These are phyloP conservation scores for Adiantum capillusveneris DNA, from an alignment of 75 land plant genomes.

Conservation along the genomic window DNA sequence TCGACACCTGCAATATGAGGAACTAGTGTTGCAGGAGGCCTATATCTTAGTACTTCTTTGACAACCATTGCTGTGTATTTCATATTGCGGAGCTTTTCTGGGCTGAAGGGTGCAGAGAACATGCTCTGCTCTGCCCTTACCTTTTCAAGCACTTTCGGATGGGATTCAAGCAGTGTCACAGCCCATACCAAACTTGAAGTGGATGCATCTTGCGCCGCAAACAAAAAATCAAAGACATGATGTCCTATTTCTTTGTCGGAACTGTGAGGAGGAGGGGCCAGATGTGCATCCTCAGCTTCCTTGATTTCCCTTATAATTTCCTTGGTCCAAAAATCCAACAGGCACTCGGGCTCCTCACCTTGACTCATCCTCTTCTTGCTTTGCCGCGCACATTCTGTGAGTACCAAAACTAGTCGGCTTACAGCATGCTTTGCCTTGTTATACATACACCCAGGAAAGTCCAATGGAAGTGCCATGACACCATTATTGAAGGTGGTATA, in stretches of 20 bases:
- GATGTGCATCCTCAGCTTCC: conserved; percentile 17
- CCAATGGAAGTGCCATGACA: conserved; percentile 65
- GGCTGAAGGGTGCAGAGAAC: conserved; percentile 27
- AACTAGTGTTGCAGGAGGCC: conserved; percentile 86
- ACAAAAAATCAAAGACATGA: conserved; percentile 83
- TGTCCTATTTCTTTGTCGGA: conserved; percentile 44
- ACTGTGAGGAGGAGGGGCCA: conserved; percentile 25
- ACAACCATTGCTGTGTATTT: conserved; percentile 85
- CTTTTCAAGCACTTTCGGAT: conserved; percentile 59
- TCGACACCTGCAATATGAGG: conserved; percentile 71
- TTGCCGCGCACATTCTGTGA: conserved; percentile 45
- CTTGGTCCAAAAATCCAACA: conserved; percentile 88
- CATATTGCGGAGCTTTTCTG: conserved; percentile 57
- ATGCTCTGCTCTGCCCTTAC: conserved; percentile 54
- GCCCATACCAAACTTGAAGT: conserved; percentile 91
- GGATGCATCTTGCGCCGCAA: conserved; percentile 97
- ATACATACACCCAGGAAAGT: conserved; percentile 85
- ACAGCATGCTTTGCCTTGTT: conserved; percentile 64
- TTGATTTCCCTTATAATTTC: conserved; percentile 41
- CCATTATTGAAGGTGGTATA: conserved; percentile 84
- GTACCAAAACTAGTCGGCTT: conserved; percentile 44
- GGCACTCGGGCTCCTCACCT: conserved; percentile 51
- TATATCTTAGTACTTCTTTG: conserved; percentile 64
- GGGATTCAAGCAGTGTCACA: conserved; percentile 54
- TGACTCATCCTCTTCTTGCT: conserved; percentile 43